phyloP scores from a whole-genome alignment of 768 basidiomycete genomes.

The Pluteus cervinus region DNA sequence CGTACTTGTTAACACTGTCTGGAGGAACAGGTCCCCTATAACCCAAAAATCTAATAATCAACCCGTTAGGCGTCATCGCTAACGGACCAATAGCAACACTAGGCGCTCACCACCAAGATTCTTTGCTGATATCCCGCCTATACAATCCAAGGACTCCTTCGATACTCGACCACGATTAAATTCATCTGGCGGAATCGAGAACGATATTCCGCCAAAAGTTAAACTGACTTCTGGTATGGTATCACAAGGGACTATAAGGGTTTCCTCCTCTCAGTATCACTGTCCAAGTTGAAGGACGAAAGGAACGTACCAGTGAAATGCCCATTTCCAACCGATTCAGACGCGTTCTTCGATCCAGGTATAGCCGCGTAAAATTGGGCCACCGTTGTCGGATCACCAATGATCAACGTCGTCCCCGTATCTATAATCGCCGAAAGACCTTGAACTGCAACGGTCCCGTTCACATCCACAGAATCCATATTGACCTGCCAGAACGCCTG shows the following conservation, averaged over 20 bases:
- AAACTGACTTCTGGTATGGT: conserved; percentile 23
- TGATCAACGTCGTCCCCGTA: conserved; percentile 35
- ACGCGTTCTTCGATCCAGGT: conserved; percentile 23
- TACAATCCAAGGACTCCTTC: conserved; percentile 48
- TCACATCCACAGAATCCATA: conserved; percentile 22
- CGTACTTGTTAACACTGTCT: conserved; percentile 35
- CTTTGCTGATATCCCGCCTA: conserved; percentile 28
- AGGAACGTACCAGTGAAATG: conserved; percentile 21
- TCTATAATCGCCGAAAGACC: conserved; percentile 27
- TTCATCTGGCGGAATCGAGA: conserved; percentile 35
- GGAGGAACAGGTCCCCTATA: conserved; percentile 40
- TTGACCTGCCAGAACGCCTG: conserved; percentile 29
- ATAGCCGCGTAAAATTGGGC: conserved; percentile 23
- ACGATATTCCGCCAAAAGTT: conserved; percentile 30
- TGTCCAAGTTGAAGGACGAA: not conserved
- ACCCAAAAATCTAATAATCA: conserved; percentile 19
- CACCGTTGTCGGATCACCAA: conserved; percentile 24
- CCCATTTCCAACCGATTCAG: conserved; percentile 17
- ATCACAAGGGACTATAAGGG: conserved; percentile 25
- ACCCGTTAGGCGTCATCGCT: not conserved
- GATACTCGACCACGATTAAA: conserved; percentile 39
- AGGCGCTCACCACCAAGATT: conserved; percentile 7
- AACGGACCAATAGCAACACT: not conserved
- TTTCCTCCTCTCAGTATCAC: too few relatives aligned
- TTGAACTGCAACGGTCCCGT: conserved; percentile 12